phyloP scores from a whole-genome alignment of 306 rosid genomes.

The Alnus glutinosa region DNA sequence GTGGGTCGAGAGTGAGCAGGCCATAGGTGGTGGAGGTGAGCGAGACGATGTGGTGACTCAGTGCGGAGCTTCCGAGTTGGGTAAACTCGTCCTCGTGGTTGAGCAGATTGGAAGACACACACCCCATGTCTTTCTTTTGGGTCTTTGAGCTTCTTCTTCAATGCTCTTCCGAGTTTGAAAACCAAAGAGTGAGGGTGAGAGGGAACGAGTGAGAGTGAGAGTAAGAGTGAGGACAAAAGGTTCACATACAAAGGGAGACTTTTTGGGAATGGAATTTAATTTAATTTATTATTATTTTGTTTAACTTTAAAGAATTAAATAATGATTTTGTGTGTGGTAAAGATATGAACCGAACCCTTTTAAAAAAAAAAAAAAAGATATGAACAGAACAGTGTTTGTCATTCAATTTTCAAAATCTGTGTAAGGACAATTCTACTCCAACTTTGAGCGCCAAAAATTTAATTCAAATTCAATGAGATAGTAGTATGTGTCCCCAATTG shows the following conservation, averaged over 20 bases:
- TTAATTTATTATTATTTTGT: neutral
- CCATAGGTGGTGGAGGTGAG: slow-evolving; percentile 96
- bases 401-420: neutral
- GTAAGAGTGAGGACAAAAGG: neutral
- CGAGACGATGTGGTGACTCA: slow-evolving; percentile 89
- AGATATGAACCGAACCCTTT: neutral
- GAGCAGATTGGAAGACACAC: slow-evolving; percentile 77
- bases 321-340: neutral
- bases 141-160: neutral
- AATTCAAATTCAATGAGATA: slow-evolving; percentile 20
- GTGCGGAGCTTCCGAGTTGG: slow-evolving; percentile 64
- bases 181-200: neutral
- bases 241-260: neutral
- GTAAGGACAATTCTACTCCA: neutral
- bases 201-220: neutral
- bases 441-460: slow-evolving; percentile 32
- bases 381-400: neutral
- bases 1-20: slow-evolving; percentile 80
- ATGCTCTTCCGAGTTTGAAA: neutral
- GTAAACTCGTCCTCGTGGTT: slow-evolving; percentile 72
- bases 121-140: slow-evolving; percentile 51
- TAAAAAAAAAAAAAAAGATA: neutral
- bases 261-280: neutral
- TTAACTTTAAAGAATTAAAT: neutral
- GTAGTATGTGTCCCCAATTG: too few species aligned